Percentiles rank a stretch among this genome's conserved stretches.
Evolutionary conservation across 2,329 filamentous ascomycete genomes (phyloP).

Genomic region (Tolypocladium capitatum): DNA sequence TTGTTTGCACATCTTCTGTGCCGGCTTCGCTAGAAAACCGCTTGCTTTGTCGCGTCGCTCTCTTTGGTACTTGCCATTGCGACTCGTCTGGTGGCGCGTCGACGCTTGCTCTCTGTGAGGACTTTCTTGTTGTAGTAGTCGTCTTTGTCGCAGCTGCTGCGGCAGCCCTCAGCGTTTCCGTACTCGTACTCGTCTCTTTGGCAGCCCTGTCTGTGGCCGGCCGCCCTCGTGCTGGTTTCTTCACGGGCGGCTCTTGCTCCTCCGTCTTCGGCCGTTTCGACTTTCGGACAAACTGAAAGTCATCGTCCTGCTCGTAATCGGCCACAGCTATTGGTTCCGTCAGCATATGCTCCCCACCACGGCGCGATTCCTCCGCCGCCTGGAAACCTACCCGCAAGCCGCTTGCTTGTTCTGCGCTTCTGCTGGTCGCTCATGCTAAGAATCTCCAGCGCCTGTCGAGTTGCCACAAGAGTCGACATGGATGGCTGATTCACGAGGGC

Average conservation of each 20-base stretch:
- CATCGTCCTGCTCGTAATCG: constrained; percentile 60
- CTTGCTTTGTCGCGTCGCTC: constrained; percentile 28
- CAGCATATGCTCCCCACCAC: constrained; percentile 2
- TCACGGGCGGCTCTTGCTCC: constrained; percentile 26
- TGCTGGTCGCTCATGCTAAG: constrained; percentile 57
- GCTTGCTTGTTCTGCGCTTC: constrained; percentile 50
- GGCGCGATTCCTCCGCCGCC: background rate
- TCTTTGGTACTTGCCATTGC: constrained; percentile 24
- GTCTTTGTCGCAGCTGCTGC: constrained; percentile 6
- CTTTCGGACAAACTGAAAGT: constrained; percentile 61
- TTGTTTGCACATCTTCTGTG: constrained; percentile 15
- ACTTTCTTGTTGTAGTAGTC: constrained; percentile 14
- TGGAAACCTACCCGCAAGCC: constrained; percentile 42
- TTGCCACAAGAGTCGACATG: constrained; percentile 58
- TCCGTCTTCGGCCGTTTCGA: constrained; percentile 51
- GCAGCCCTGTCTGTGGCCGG: constrained; percentile 18
- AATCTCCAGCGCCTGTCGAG: constrained; percentile 50
- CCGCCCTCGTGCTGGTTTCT: constrained; percentile 23
- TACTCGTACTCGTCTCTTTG: background rate
- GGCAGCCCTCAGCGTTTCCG: background rate
- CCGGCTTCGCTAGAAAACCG: constrained; percentile 27
- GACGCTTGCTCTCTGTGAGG: constrained; percentile 25
- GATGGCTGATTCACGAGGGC: constrained; percentile 30
- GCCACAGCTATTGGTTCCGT: constrained; percentile 18
- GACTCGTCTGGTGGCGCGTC: constrained; percentile 25